Percentiles rank a stretch among this genome's conserved stretches.
These are phyloP conservation scores for Physaria fendleri DNA, from an alignment of 345 rosid genomes.

Conservation along the genomic window DNA sequence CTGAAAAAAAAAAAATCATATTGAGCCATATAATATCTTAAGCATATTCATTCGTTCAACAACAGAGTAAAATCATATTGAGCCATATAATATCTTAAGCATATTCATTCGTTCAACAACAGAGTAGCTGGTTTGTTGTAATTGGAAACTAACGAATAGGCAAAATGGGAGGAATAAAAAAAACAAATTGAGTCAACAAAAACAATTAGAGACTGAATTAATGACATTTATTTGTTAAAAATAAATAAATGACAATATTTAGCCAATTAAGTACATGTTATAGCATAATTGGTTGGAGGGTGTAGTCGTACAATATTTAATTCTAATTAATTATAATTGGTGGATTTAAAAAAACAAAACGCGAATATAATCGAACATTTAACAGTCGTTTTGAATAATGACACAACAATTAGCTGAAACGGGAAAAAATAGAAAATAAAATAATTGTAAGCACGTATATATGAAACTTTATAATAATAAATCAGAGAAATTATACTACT, in stretches of 20 bases:
- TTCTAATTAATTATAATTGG: background rate
- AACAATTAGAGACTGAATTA: background rate
- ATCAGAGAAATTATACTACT: background rate
- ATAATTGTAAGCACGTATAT: background rate
- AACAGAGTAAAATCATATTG: background rate
- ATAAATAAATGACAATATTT: background rate
- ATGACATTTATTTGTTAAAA: background rate
- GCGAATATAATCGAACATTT: background rate
- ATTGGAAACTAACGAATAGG: no score
- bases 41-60: background rate
- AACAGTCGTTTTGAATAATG: background rate
- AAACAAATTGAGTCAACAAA: background rate
- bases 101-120: background rate
- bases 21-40: background rate
- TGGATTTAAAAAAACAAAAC: background rate
- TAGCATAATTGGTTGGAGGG: constrained; percentile 4
- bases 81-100: background rate
- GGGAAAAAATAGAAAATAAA: background rate
- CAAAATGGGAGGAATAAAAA: background rate
- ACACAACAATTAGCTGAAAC: background rate
- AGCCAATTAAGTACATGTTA: background rate
- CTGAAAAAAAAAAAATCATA: no score
- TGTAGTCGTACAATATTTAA: background rate
- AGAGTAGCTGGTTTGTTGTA: background rate
- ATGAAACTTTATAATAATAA: background rate